These are phyloP conservation scores for Nectriaceae sp. DNA, from an alignment of 2,329 filamentous ascomycete genomes.

Conservation along the genomic window DNA sequence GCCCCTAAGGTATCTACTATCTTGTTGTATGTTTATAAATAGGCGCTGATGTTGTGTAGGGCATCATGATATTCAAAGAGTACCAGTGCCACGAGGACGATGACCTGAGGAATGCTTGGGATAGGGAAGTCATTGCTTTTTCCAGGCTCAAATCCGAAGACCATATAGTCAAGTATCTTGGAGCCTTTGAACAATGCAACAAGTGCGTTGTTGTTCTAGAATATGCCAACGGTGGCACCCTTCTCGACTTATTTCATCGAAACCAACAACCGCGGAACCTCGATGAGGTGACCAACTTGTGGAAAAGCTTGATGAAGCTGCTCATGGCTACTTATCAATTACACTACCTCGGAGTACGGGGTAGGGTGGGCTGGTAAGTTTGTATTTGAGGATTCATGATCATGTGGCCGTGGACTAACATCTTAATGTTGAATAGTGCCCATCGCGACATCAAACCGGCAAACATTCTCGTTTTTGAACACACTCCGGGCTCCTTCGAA, in stretches of 20 bases:
- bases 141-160: constrained; percentile 5
- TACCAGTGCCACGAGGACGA: constrained; percentile 5
- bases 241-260: constrained; percentile 4
- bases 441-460: constrained; percentile 18
- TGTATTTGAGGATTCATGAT: too few relatives aligned
- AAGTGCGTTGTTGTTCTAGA: constrained; percentile 12
- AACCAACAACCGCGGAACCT: not conserved
- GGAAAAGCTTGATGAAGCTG: constrained; percentile 6
- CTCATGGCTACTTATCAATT: constrained; percentile 4
- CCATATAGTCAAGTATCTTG: constrained; percentile 12
- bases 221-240: constrained; percentile 6
- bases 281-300: constrained; percentile 4
- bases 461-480: constrained; percentile 14
- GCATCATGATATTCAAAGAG: constrained; percentile 13
- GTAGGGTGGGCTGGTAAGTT: too few relatives aligned
- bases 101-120: constrained; percentile 5
- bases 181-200: constrained; percentile 12
- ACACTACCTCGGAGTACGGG: constrained; percentile 6
- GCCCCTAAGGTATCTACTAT: not conserved
- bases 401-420: too few relatives aligned
- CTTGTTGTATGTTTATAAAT: not conserved
- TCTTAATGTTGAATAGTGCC: too few relatives aligned
- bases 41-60: not conserved
- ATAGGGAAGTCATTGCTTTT: constrained; percentile 5
- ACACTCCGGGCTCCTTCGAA: not conserved